phyloP scores from a whole-genome alignment of 108 stramenopile species.

The Skeletonema grethae region DNA sequence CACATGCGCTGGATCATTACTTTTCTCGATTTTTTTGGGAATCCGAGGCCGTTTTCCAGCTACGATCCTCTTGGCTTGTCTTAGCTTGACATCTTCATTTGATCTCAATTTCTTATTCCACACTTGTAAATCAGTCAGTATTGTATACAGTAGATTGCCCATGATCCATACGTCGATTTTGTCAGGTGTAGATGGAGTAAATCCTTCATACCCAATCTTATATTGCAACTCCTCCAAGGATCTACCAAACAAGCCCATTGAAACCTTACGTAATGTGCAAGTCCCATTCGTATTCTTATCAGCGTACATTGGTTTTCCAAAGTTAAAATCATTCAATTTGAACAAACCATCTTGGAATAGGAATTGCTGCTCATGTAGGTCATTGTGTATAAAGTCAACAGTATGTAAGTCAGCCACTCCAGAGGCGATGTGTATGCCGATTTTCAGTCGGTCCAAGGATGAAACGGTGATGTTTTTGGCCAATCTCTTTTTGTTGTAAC shows the following conservation, averaged over 20 bases:
- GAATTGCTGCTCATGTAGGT: conserved; percentile 54
- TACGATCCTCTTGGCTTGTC: neutral
- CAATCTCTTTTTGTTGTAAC: conserved; percentile 40
- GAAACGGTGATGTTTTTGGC: conserved; percentile 12
- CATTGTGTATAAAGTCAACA: conserved; percentile 57
- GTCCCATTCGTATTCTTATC: conserved; percentile 29
- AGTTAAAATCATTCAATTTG: conserved; percentile 42
- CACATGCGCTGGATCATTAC: neutral
- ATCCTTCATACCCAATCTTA: neutral
- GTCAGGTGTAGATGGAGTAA: neutral
- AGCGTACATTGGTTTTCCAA: conserved; percentile 34
- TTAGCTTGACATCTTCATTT: neutral
- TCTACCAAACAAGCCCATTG: neutral
- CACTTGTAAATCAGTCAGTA: neutral
- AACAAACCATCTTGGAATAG: conserved; percentile 29
- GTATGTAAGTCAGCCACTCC: conserved; percentile 59
- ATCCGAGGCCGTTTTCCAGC: neutral
- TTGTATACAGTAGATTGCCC: conserved; percentile 2
- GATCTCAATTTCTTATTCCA: neutral
- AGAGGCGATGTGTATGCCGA: conserved; percentile 48
- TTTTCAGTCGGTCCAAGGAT: conserved; percentile 13
- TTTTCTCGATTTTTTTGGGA: neutral
- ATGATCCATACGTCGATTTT: neutral
- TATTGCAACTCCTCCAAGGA: conserved; percentile 2
- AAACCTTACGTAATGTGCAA: conserved; percentile 19